Conservation (phyloP, 768 basidiomycete genomes). For the Mycena leptocephala region DNA sequence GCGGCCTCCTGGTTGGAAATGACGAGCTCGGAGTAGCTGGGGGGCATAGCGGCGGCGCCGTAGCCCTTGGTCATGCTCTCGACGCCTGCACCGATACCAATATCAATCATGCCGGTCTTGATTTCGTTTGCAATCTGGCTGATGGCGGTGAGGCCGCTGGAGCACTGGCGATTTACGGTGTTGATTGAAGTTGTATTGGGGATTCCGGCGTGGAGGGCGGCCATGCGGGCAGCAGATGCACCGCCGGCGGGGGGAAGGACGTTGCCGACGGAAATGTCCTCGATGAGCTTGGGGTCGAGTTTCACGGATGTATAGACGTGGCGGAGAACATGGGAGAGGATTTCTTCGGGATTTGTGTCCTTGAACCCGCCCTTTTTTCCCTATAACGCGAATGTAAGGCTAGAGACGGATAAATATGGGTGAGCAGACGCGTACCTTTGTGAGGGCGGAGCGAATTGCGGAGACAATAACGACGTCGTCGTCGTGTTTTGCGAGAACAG, state of each 20-base stretch:
- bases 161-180: slow-evolving; percentile 94
- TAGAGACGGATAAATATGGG: slow-evolving; percentile 2
- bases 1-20: slow-evolving; percentile 78
- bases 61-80: slow-evolving; percentile 92
- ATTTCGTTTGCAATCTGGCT: slow-evolving; percentile 90
- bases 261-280: slow-evolving; percentile 90
- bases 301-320: slow-evolving; percentile 78
- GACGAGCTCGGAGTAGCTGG: slow-evolving; percentile 76
- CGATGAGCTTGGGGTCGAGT: slow-evolving; percentile 87
- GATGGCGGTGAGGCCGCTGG: slow-evolving; percentile 88
- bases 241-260: slow-evolving; percentile 92
- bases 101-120: slow-evolving; percentile 84
- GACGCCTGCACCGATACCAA: slow-evolving; percentile 93
- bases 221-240: slow-evolving; percentile 88
- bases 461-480: slow-evolving; percentile 93
- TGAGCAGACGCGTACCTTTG: slow-evolving; percentile 73
- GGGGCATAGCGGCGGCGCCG: slow-evolving; percentile 71
- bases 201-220: slow-evolving; percentile 89
- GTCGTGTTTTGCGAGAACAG: slow-evolving; percentile 79
- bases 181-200: slow-evolving; percentile 82
- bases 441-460: slow-evolving; percentile 92
- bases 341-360: slow-evolving; percentile 88
- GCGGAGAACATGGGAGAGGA: slow-evolving; percentile 83
- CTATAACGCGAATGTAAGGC: slow-evolving; percentile 52
- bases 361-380: slow-evolving; percentile 92